Percentiles rank a stretch among this genome's conserved stretches.
Conservation (phyloP, 1,139 yeast species). For the Wickerhamomyces sp. region DNA sequence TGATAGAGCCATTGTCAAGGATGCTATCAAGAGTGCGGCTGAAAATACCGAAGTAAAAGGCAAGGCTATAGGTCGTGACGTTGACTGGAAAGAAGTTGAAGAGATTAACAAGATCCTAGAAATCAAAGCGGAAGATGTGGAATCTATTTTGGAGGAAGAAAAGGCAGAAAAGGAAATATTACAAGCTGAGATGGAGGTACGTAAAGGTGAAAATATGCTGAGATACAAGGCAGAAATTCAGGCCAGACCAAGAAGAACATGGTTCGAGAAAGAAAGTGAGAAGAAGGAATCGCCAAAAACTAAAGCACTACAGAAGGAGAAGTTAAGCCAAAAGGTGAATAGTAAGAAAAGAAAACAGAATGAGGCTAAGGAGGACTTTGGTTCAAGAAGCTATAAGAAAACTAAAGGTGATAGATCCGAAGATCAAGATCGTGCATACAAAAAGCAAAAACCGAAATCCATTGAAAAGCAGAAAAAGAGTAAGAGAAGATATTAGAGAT, state of each 20-base stretch:
- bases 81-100: conserved; percentile 83
- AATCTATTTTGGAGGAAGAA: conserved; percentile 83
- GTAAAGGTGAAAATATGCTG: conserved; percentile 78
- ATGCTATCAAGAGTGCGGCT: conserved; percentile 67
- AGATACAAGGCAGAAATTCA: conserved; percentile 78
- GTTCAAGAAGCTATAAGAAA: conserved; percentile 59
- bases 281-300: conserved; percentile 40
- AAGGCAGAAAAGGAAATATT: conserved; percentile 80
- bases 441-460: conserved; percentile 29
- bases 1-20: conserved; percentile 85
- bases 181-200: conserved; percentile 86
- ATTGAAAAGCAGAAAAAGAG: conserved; percentile 10
- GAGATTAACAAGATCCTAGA: conserved; percentile 56
- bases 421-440: conserved; percentile 39
- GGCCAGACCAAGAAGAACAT: conserved; percentile 90
- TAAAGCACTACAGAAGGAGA: conserved; percentile 33
- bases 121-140: conserved; percentile 51
- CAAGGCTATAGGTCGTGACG: conserved; percentile 74
- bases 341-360: conserved; percentile 56
- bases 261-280: conserved; percentile 84
- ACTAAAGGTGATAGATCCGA: conserved; percentile 57
- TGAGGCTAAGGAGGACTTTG: conserved; percentile 39
- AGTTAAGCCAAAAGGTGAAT: conserved; percentile 36
- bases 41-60: conserved; percentile 33
- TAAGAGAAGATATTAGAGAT: conserved; percentile 1